Percentiles rank a stretch among this genome's conserved stretches.
These are phyloP conservation scores for Trifolium pratense DNA, from an alignment of 306 rosid genomes.

Conservation along the genomic window DNA sequence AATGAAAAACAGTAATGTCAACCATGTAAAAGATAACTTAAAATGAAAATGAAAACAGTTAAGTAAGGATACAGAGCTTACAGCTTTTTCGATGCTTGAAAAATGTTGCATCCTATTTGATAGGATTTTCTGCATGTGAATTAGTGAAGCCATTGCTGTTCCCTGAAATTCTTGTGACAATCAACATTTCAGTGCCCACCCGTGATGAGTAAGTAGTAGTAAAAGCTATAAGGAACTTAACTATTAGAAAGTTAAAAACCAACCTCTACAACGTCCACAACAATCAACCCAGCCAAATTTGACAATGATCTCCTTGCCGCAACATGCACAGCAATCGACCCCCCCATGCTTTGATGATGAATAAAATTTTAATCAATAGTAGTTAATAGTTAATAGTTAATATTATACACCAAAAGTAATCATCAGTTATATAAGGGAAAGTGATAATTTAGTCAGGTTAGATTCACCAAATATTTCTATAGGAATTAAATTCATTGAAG, in stretches of 20 bases:
- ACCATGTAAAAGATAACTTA: slow-evolving; percentile 13
- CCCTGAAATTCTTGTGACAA: slow-evolving; percentile 68
- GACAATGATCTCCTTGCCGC: slow-evolving; percentile 71
- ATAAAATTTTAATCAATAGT: slow-evolving; percentile 25
- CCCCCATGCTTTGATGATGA: slow-evolving; percentile 80
- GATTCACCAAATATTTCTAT: slow-evolving; percentile 34
- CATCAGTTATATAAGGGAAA: slow-evolving; percentile 12
- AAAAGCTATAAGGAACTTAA: slow-evolving; percentile 23
- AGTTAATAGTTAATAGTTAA: slow-evolving; percentile 33
- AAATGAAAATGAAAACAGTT: slow-evolving; percentile 31
- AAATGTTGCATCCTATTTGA: slow-evolving; percentile 88
- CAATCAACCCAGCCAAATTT: slow-evolving; percentile 89
- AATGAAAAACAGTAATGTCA: slow-evolving; percentile 14
- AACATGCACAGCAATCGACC: slow-evolving; percentile 93
- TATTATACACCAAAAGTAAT: slow-evolving; percentile 18
- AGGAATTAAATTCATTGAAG: slow-evolving; percentile 21
- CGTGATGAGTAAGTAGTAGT: slow-evolving; percentile 30
- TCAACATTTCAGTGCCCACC: slow-evolving; percentile 26
- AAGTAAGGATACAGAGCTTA: slow-evolving; percentile 40
- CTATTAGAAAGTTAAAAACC: slow-evolving; percentile 41
- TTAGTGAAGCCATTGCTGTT: slow-evolving; percentile 92
- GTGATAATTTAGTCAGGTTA: slow-evolving; percentile 19
- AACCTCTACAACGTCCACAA: slow-evolving; percentile 99
- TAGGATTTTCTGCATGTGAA: slow-evolving; percentile 94
- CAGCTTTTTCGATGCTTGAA: slow-evolving; percentile 90